These are phyloP conservation scores for Aspergillus campestris DNA, from an alignment of 495 filamentous ascomycete genomes.

Conservation along the genomic window DNA sequence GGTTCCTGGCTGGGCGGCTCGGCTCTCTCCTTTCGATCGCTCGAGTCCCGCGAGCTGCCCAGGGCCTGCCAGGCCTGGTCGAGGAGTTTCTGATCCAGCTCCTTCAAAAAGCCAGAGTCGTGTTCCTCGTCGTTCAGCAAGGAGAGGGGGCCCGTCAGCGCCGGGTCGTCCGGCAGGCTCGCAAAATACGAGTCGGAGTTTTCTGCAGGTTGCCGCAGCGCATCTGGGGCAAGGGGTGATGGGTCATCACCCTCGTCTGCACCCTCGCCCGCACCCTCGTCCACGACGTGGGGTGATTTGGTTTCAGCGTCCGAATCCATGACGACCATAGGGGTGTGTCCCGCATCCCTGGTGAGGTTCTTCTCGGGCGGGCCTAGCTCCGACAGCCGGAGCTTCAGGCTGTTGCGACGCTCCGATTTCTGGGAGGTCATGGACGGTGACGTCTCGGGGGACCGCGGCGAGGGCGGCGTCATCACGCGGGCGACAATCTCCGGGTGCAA, in stretches of 20 bases:
- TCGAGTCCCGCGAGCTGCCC: conserved; percentile 10
- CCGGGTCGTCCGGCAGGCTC: conserved; percentile 35
- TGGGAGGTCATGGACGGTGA: conserved; percentile 18
- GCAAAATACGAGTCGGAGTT: conserved; percentile 36
- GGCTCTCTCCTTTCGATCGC: conserved; percentile 14
- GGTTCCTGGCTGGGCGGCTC: conserved; percentile 35
- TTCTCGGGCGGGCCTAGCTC: conserved; percentile 31
- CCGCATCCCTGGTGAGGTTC: conserved; percentile 34
- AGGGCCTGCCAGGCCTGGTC: conserved; percentile 28
- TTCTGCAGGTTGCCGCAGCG: conserved; percentile 31
- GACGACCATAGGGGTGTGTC: conserved; percentile 41
- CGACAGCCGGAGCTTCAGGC: conserved; percentile 34
- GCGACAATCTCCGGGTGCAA: conserved; percentile 35
- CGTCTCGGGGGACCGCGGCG: conserved; percentile 25
- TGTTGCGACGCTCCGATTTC: conserved; percentile 27
- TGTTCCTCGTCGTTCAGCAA: conserved; percentile 35
- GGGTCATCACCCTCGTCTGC: conserved; percentile 14
- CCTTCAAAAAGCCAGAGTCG: conserved; percentile 32
- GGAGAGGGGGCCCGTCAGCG: conserved; percentile 37
- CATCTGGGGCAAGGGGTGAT: conserved; percentile 21
- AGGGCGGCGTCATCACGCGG: conserved; percentile 38
- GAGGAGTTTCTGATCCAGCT: conserved; percentile 37
- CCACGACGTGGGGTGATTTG: conserved; percentile 20
- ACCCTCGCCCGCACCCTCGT: conserved; percentile 11
- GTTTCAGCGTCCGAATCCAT: conserved; percentile 28